Evolutionary conservation across 1,139 yeast genomes (phyloP).

Genomic region (Blastobotrys capitulatus): DNA sequence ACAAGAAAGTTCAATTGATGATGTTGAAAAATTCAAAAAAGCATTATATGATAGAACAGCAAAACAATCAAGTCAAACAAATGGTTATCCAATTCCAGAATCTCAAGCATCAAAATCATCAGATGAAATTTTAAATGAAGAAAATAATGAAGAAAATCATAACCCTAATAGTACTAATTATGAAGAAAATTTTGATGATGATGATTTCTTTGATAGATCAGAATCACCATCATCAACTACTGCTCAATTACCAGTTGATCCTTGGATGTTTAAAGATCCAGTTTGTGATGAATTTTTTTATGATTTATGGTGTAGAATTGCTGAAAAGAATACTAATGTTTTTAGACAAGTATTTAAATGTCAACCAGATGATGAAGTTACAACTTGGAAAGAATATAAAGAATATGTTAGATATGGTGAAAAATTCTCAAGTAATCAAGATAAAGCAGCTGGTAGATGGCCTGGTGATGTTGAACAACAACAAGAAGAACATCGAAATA

Average conservation of each 20-base stretch:
- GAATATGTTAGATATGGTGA: conserved; percentile 42
- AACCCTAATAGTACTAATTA: conserved; percentile 9
- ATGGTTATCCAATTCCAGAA: conserved; percentile 1
- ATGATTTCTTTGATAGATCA: not conserved
- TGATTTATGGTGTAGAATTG: conserved; percentile 83
- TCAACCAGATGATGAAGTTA: conserved; percentile 89
- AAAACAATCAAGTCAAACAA: not conserved
- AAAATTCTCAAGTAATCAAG: conserved; percentile 34
- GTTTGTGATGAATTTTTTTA: conserved; percentile 70
- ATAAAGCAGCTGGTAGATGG: conserved; percentile 16
- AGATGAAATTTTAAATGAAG: not conserved
- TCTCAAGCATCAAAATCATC: not conserved
- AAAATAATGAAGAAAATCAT: not conserved
- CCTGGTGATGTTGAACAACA: conserved; percentile 8
- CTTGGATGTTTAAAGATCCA: conserved; percentile 86
- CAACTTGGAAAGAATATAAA: conserved; percentile 86
- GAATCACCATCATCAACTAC: not conserved
- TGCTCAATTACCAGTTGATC: conserved; percentile 49
- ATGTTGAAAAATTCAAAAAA: conserved; percentile 18
- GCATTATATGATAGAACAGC: conserved; percentile 18
- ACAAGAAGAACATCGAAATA: conserved; percentile 7
- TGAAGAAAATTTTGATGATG: conserved; percentile 6
- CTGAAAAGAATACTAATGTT: conserved; percentile 74
- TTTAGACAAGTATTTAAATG: conserved; percentile 84
- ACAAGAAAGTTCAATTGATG: conserved; percentile 14